Percentiles rank a stretch among this genome's conserved stretches.
Conservation (phyloP, 805 yeast species). For the Jamesozyma lodderae region DNA sequence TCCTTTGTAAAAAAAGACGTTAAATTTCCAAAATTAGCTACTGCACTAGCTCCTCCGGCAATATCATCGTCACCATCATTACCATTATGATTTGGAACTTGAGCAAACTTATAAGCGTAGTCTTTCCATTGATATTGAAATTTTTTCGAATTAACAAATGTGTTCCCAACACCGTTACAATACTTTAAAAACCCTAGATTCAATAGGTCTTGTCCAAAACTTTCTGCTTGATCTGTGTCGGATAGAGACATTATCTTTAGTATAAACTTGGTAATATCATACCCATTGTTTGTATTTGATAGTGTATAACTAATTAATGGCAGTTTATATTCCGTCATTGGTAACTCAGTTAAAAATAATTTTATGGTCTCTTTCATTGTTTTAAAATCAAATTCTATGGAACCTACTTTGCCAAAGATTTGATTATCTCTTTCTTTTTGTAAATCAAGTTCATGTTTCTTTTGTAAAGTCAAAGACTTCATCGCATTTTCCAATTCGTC, state of each 20-base stretch:
- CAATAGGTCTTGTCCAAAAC: slow-evolving; percentile 64
- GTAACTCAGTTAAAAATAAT: slow-evolving; percentile 40
- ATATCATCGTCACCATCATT: not conserved
- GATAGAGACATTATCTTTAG: slow-evolving; percentile 22
- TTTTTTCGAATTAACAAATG: slow-evolving; percentile 68
- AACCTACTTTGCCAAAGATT: slow-evolving; percentile 23
- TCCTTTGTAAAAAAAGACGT: slow-evolving; percentile 2
- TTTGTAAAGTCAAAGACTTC: slow-evolving; percentile 16
- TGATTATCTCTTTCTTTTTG: slow-evolving; percentile 25
- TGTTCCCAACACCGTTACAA: slow-evolving; percentile 51
- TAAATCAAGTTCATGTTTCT: slow-evolving; percentile 17
- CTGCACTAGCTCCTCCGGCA: not conserved
- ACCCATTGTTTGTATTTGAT: slow-evolving; percentile 28
- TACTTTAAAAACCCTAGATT: slow-evolving; percentile 48
- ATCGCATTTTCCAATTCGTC: slow-evolving; percentile 20
- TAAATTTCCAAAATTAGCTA: not conserved
- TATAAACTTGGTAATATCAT: slow-evolving; percentile 27
- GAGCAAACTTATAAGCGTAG: slow-evolving; percentile 50
- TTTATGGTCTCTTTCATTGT: slow-evolving; percentile 34
- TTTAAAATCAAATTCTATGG: slow-evolving; percentile 28
- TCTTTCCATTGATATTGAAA: slow-evolving; percentile 77
- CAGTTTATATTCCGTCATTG: slow-evolving; percentile 46
- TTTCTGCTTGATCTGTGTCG: slow-evolving; percentile 52
- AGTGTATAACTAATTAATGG: slow-evolving; percentile 41
- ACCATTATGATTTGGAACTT: slow-evolving; percentile 14